phyloP scores from a whole-genome alignment of 345 rosid species.

The Toxicodendron radicans region DNA sequence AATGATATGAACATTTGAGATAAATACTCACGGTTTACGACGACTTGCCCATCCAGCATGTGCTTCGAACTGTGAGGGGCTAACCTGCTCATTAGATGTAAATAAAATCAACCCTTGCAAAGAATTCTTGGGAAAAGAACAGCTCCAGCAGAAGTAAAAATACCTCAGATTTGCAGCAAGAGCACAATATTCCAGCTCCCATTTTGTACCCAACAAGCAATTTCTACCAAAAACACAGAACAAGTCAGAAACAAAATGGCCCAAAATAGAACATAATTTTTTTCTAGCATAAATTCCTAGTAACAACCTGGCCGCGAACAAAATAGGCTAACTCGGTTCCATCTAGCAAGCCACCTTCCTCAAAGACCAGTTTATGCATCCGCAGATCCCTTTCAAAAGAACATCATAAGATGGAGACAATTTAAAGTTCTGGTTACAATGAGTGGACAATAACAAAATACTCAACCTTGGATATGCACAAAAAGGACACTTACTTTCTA shows the following conservation, averaged over 20 bases:
- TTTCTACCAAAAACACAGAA: constrained; percentile 53
- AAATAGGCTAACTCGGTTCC: constrained; percentile 92
- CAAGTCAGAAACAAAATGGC: constrained; percentile 23
- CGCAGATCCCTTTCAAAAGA: constrained; percentile 68
- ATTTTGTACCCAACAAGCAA: constrained; percentile 76
- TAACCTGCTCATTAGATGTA: constrained; percentile 54
- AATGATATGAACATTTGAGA: background rate
- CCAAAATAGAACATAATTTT: constrained; percentile 1
- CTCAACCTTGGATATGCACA: constrained; percentile 11
- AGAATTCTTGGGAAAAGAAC: constrained; percentile 13
- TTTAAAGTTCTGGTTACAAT: background rate
- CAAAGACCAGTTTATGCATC: constrained; percentile 85
- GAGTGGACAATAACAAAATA: background rate
- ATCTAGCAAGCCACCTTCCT: constrained; percentile 77
- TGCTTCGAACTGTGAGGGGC: constrained; percentile 91
- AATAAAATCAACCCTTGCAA: constrained; percentile 23
- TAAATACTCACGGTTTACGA: constrained; percentile 82
- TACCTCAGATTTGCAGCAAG: constrained; percentile 86
- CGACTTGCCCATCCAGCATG: constrained; percentile 97
- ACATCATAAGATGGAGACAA: constrained; percentile 17
- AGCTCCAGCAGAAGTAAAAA: constrained; percentile 14
- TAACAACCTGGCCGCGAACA: constrained; percentile 71
- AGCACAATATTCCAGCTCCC: constrained; percentile 79
- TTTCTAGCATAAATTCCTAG: background rate
- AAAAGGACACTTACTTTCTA: constrained; percentile 54